A percentile compares a stretch with the other conserved stretches of the same genome.
These are phyloP conservation scores for Irpex sp. DNA, from an alignment of 1,284 basidiomycete genomes.

Conservation along the genomic window DNA sequence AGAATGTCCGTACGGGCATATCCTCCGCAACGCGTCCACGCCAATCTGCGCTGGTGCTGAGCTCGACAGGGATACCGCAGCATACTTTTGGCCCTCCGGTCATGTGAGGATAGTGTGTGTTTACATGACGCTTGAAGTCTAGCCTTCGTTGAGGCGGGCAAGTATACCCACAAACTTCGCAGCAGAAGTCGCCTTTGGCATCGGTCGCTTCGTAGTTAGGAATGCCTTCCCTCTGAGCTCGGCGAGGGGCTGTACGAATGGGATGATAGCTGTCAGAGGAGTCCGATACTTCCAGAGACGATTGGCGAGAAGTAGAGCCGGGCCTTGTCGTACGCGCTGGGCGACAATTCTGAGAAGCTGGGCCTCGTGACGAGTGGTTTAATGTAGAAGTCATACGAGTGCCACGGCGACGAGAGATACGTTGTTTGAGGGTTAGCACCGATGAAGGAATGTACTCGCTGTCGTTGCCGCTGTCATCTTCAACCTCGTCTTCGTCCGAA, in stretches of 20 bases:
- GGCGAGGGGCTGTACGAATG: neutral
- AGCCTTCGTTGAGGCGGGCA: neutral
- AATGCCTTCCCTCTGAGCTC: neutral
- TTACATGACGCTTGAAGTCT: neutral
- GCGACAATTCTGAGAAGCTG: neutral
- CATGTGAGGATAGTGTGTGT: neutral
- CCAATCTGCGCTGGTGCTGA: neutral
- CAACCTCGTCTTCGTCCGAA: neutral
- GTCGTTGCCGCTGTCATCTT: neutral
- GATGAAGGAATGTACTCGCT: neutral
- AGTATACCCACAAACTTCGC: neutral
- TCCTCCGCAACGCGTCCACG: slow-evolving; percentile 14
- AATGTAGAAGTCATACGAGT: neutral
- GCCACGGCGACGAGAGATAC: neutral
- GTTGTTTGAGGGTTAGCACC: neutral
- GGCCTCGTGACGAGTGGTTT: no score
- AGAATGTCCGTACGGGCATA: slow-evolving; percentile 16
- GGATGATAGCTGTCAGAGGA: neutral
- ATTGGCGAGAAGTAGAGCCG: neutral
- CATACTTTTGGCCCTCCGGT: neutral
- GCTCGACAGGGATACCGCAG: neutral
- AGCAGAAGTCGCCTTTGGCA: neutral
- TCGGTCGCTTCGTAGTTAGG: neutral
- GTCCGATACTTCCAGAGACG: neutral
- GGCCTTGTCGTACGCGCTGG: neutral